Evolutionary conservation across 1,284 basidiomycete genomes (phyloP).

Genomic region (Cutaneotrichosporon curvatum): DNA sequence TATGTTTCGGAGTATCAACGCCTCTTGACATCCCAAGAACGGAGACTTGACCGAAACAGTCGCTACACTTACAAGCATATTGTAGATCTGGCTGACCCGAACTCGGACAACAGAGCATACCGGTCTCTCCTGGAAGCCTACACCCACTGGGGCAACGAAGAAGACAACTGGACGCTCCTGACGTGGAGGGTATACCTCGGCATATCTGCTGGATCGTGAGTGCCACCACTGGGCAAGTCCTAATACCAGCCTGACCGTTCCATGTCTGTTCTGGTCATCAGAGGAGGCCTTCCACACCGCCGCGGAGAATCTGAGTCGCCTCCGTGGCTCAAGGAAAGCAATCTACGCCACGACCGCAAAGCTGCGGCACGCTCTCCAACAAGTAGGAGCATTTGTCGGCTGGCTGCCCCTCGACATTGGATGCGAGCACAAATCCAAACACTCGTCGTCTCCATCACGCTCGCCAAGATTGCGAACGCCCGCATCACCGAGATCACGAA

Average conservation of each 20-base stretch:
- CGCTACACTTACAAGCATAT: no score
- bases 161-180: background rate
- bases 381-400: conserved; percentile 6
- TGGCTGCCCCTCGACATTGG: conserved; percentile 7
- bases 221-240: background rate
- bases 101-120: no score
- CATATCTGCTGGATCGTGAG: background rate
- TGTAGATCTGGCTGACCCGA: no score
- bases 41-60: no score
- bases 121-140: no score
- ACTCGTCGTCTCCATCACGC: no score
- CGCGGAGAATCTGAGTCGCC: background rate
- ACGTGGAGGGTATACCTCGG: background rate
- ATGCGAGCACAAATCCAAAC: background rate
- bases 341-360: background rate
- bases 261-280: background rate
- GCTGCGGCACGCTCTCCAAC: background rate
- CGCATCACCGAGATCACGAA: no score
- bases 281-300: background rate
- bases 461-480: no score
- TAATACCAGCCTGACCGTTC: background rate
- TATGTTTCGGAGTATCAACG: no score
- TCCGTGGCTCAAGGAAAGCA: background rate
- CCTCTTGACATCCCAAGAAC: no score
- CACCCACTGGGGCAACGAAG: no score